Evolutionary conservation across 1,284 basidiomycete genomes (phyloP).

Genomic region (Chalciporus sp.): DNA sequence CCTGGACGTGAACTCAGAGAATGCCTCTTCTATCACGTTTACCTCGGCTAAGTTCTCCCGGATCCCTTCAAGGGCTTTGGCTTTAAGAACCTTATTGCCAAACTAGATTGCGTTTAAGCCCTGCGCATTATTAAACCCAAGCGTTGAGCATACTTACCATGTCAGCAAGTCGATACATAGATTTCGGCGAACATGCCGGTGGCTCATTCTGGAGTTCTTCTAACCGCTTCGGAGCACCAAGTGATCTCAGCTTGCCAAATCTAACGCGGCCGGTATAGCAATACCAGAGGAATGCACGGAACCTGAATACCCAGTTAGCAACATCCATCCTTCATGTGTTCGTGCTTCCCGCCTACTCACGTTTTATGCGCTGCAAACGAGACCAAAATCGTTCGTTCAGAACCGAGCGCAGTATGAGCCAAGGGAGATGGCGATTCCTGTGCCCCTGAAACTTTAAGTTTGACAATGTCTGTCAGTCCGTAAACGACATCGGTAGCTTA

Average conservation of each 20-base stretch:
- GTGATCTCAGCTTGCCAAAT: conserved; percentile 25
- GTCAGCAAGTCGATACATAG: conserved; percentile 34
- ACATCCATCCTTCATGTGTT: background rate
- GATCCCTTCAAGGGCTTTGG: conserved; percentile 27
- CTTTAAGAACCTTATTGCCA: conserved; percentile 21
- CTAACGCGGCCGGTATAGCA: conserved; percentile 31
- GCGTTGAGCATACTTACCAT: conserved; percentile 18
- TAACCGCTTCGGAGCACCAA: background rate
- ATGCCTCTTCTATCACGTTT: conserved; percentile 32
- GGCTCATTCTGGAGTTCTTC: conserved; percentile 3
- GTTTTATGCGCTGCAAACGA: conserved; percentile 31
- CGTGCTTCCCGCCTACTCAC: conserved; percentile 13
- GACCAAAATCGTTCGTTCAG: conserved; percentile 12
- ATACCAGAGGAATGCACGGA: conserved; percentile 34
- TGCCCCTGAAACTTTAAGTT: background rate
- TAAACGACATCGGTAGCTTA: conserved; percentile 11
- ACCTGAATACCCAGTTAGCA: conserved; percentile 16
- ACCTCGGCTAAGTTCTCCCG: conserved; percentile 13
- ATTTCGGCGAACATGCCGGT: conserved; percentile 34
- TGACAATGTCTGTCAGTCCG: conserved; percentile 8
- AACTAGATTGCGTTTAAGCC: conserved; percentile 13
- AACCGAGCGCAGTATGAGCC: background rate
- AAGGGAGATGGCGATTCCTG: background rate
- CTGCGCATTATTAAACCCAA: background rate
- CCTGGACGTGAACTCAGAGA: conserved; percentile 34